These are phyloP conservation scores for Auricularia cornea DNA, from an alignment of 768 basidiomycete genomes.

Conservation along the genomic window DNA sequence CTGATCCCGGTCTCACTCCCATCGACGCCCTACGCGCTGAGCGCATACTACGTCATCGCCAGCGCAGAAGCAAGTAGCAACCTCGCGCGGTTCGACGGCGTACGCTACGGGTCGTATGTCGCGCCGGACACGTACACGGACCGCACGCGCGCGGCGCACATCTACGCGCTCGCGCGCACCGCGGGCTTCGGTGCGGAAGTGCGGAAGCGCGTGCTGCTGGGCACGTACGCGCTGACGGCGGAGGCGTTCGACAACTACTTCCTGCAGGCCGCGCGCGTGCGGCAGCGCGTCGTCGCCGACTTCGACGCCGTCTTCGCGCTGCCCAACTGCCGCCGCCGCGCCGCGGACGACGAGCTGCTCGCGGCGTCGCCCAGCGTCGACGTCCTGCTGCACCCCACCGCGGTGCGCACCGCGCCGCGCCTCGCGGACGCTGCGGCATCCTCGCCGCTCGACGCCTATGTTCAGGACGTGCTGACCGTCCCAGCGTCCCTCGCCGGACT, in stretches of 20 bases:
- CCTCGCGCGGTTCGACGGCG: slow-evolving; percentile 81
- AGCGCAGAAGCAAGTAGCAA: slow-evolving; percentile 92
- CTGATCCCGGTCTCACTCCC: slow-evolving; percentile 71
- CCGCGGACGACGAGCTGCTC: background rate
- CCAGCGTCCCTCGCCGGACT: slow-evolving; percentile 87
- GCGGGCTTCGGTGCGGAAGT: slow-evolving; percentile 78
- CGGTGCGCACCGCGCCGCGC: slow-evolving; percentile 74
- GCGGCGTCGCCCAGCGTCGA: slow-evolving; percentile 45
- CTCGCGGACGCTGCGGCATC: slow-evolving; percentile 4
- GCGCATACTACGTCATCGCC: slow-evolving; percentile 94
- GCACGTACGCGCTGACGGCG: slow-evolving; percentile 85
- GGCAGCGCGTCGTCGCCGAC: slow-evolving; percentile 61
- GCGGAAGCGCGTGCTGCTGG: slow-evolving; percentile 75
- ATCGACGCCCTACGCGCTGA: slow-evolving; percentile 60
- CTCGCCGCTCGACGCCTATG: slow-evolving; percentile 50
- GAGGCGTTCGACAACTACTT: slow-evolving; percentile 99
- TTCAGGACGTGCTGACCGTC: slow-evolving; percentile 88
- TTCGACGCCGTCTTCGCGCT: slow-evolving; percentile 62
- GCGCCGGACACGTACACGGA: slow-evolving; percentile 34
- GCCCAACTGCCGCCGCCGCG: slow-evolving; percentile 28
- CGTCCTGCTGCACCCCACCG: slow-evolving; percentile 77
- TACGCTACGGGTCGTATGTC: slow-evolving; percentile 56
- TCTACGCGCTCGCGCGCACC: slow-evolving; percentile 62
- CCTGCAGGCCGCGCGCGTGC: slow-evolving; percentile 80
- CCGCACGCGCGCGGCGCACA: slow-evolving; percentile 39